Base-by-base conservation (phyloP, 1,139 yeast genomes). In the Candida sanyaensis region DNA sequence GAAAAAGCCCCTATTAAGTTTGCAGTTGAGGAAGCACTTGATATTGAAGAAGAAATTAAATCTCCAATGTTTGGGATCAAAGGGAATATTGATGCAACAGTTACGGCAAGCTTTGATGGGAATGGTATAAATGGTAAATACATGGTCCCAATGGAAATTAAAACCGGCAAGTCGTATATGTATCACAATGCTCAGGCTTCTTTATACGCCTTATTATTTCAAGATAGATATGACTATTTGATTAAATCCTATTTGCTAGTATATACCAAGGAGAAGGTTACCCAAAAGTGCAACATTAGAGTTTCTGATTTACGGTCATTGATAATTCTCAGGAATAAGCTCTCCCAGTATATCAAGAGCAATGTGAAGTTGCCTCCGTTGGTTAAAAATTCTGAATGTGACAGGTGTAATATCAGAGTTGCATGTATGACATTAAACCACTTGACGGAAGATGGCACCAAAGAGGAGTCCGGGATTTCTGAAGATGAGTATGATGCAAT, bases 21-120 rank as follows among this genome's bases (percentile, higher is more conserved):
- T 56, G 71, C 86, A 0, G 83, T 86, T 1, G 75, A 80, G 11
- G 83, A 86, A 47, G 80, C 90, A 5, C 69, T 90, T 37, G 96
- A 89, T 61, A 81, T 89, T 17, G 99, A 93, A 63, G 98, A 93
- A 60, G 88, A 86, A 56, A 84, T 93, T 21, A 85, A 96, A 89
- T 89, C 97, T 0, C 97, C 97, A 0, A 78, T 81, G 60, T 91
- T 79, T 70, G 99, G 99, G 0, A 68, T 95, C n/a, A 84, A 89
- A 55, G 99, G 99, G 1, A 81, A 86, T 59, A 82, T 92, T 12
- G 99, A 93, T 68, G 97, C 86, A 1, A 88, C 97, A 0, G 77
- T 91, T 1, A 88, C 87, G 56, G 87, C 88, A 0, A 65, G 71
- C 30, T 58, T 78, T 5, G 55, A 62, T 29, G 68, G 70, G 5